Evolutionary conservation across 257 asterid species (phyloP), one percentile per base, ranked within the genome.

Genomic region (Nicotiana noctiflora): DNA sequence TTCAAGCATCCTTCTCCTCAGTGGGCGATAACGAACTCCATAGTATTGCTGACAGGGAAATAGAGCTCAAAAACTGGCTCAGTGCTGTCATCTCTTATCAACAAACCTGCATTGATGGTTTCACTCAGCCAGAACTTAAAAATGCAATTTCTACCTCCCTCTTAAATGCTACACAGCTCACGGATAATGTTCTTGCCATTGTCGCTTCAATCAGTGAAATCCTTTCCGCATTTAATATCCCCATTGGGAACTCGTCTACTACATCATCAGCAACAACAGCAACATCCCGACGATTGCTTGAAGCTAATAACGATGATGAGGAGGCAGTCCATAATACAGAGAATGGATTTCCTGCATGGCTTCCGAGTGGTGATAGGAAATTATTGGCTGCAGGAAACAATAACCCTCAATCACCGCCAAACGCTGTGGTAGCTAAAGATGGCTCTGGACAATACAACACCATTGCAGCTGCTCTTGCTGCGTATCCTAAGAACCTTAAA

Each of bases 51-150:
- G 84, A 86, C 17, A 63, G 88, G 19, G 80, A 75, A 76, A 80
- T 68, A 0, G 90, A 90, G 75, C 88, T 90, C 18, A 87, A 79
- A 67, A 87, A 84, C 74, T 90, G 90, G 90, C 83, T 90, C 6
- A 87, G 89, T 60, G 92, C 89, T 3, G 92, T 88, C 17, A 29
- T 87, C 13, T 84, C 89, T 0, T 88, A 88, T 84, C 87, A 84
- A 49, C 81, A 88, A 34, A 82, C 88, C 5, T 90, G 93, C 56
- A 76, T 84, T 1, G 90, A 90, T 51, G 92, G 89, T 0, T 85
- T 87, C 70, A 80, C 79, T 2, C 80, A 84, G 1, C 86, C 85
- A 0, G 76, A 88, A 10, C 76, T 88, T 17, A 80, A 79, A 49
- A 23, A 46, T 0, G 80, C 65, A 18, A 72, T 90, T 3, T 14